These are phyloP conservation scores for Fusarium nurragi DNA, from an alignment of 2,329 filamentous ascomycete species.

Conservation along the genomic window DNA sequence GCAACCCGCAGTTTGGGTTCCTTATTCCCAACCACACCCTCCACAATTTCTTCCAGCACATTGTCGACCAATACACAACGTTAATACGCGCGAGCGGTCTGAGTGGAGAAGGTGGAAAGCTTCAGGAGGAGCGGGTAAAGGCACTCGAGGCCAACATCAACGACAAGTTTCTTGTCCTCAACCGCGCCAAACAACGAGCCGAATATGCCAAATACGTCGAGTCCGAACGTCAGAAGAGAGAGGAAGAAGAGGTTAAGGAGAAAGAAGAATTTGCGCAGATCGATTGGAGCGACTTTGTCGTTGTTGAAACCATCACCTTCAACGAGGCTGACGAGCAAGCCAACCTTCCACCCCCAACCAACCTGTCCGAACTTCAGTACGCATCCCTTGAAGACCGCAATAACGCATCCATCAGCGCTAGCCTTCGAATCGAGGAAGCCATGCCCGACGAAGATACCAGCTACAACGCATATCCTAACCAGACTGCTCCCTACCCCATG, in stretches of 20 bases:
- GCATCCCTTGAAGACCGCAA: constrained; percentile 96
- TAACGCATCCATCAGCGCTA: constrained; percentile 83
- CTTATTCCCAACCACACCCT: constrained; percentile 94
- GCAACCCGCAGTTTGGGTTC: constrained; percentile 97
- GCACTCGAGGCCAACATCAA: constrained; percentile 78
- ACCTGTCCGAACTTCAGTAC: constrained; percentile 89
- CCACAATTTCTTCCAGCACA: constrained; percentile 92
- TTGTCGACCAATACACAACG: constrained; percentile 93
- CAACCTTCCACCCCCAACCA: constrained; percentile 88
- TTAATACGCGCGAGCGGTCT: constrained; percentile 75
- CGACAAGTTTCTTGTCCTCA: constrained; percentile 82
- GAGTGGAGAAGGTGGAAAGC: constrained; percentile 71
- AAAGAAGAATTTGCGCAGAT: constrained; percentile 81
- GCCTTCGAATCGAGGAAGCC: constrained; percentile 91
- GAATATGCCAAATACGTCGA: constrained; percentile 89
- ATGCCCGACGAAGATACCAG: constrained; percentile 81
- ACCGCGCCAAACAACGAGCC: constrained; percentile 83
- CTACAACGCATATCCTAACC: constrained; percentile 59
- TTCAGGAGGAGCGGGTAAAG: constrained; percentile 75
- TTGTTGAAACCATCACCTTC: constrained; percentile 95
- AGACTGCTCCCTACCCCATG: constrained; percentile 53
- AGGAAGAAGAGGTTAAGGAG: constrained; percentile 86
- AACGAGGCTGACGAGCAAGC: constrained; percentile 86
- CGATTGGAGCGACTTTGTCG: constrained; percentile 97
- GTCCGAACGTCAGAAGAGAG: constrained; percentile 85